Base-by-base conservation (phyloP, 352 stramenopile genomes). In the Plasmopara muralis region DNA sequence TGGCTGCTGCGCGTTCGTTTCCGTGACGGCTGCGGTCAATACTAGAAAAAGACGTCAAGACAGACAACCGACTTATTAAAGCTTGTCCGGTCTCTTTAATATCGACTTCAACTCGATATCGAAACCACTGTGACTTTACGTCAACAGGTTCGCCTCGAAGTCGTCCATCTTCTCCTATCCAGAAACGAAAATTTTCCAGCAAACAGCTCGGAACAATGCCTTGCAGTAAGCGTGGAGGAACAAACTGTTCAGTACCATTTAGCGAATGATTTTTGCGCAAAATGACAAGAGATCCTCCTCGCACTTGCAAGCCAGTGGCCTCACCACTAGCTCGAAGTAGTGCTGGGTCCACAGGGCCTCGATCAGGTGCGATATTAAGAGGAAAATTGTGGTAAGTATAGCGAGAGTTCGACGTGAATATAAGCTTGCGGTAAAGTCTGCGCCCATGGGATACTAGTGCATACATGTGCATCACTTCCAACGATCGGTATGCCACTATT, bases 331-430 rank as follows among this genome's bases (percentile, higher is more conserved):
- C 72, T 31, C 70, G 67, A 18, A 91, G 60, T 9, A 92, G 41
- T 28, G 74, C 43, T n/a, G 69, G 71, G 28, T 89, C 71, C 6
- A 89, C 77, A 20, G 76, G 67, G 12, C 67, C 67, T 64, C 83
- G 70, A 43, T 91, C 71, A 5, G 60, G 61, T 33, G 77, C 81
- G 6, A 87, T 66, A 14, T 74, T 85, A 5, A 87, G 52, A 25
- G 75, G 57, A 41, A 98, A 96, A 44, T 95, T 88, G 62, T 98
- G 93, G 25, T 98, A 74, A 59, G 85, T 98, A 12, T 96, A 59
- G 2, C 83, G 85, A 37, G 96, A 92, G 64, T 98, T 97, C 0
- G 95, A 99, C 6, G 96, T 98, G 65, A 99, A 99, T 34, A 98
- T 88, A 9, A 99, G 77, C 38, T 97, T 97, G 5, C 96, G 79